Percentiles rank a stretch among this genome's conserved stretches.
Evolutionary conservation across 2,329 filamentous ascomycete species (phyloP).

Genomic region (Cercospora sesami): DNA sequence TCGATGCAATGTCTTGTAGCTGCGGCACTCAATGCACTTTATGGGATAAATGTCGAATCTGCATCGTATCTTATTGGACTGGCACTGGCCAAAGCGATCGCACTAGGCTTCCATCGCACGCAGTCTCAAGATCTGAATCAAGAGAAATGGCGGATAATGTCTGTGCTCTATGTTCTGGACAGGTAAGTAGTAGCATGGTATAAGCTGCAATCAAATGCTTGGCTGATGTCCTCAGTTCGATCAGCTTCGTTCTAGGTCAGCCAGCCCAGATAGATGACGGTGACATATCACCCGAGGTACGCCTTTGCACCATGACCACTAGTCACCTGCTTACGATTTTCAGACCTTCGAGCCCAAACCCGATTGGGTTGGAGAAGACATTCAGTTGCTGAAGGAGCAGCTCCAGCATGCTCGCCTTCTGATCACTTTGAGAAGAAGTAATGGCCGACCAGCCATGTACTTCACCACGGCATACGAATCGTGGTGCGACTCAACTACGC

Average conservation of each 20-base stretch:
- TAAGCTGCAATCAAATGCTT: not conserved
- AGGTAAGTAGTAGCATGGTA: not conserved
- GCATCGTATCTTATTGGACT: not conserved
- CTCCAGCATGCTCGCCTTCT: not conserved
- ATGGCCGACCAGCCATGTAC: not conserved
- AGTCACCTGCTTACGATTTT: not conserved
- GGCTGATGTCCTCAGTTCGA: not conserved
- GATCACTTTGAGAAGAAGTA: not conserved
- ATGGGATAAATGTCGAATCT: not conserved
- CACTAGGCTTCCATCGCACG: slow-evolving; percentile 6
- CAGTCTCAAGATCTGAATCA: not conserved
- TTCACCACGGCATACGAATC: slow-evolving; percentile 1
- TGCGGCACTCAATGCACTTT: not conserved
- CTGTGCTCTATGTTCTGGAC: slow-evolving; percentile 8
- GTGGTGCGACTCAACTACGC: not conserved
- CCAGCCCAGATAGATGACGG: not conserved
- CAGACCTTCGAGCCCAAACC: not conserved
- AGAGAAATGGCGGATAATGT: not conserved
- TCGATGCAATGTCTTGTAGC: slow-evolving; percentile 10
- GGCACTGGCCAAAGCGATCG: slow-evolving; percentile 3
- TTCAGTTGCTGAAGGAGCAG: not conserved
- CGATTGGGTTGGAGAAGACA: not conserved
- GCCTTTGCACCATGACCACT: not conserved
- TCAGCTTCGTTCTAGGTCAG: not conserved
- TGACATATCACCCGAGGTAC: slow-evolving; percentile 8